Evolutionary conservation across 2,329 filamentous ascomycete species (phyloP), one percentile per base, ranked within the genome.

Genomic region (Onygenales sp.): DNA sequence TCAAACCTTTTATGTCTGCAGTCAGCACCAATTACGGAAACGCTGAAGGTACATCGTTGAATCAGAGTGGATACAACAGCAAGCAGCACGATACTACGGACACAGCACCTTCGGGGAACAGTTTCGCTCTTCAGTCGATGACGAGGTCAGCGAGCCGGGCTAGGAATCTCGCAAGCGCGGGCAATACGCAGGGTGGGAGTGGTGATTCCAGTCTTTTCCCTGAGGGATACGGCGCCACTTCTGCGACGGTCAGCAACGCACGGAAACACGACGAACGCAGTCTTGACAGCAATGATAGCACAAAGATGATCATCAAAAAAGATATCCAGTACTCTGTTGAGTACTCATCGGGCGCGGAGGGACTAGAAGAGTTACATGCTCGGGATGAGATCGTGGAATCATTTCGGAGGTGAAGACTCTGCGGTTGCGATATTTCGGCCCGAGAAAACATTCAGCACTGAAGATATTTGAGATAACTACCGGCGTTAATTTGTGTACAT

Each of bases 21-120:
- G 65, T 69, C 8, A 68, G 65, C 49, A 69, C 66, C 1, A 65
- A 67, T 36, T 69, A 69, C 39, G 66, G 66, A 4, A 67, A 63
- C 5, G 65, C 65, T 3, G 67, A 66, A 0, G 63, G 66, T 44
- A 61, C 62, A 4, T 32, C 27, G 7, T 11, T 47, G 42, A 21
- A 27, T 21, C 13, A 27, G 17, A 44, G 42, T 27, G 42, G 42
- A 27, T 14, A 10, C 31, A 14, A 34, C 8, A 8, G 21, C 31
- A 31, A 11, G 21, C 17, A 47, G 14, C 17, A 34, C 6, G 36
- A 39, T n/a, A 39, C 36, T n/a, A 39, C 42, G 13, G 42, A 44
- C 13, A 14, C 42, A 10, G 13, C 13, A 10, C 13, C 11, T 44
- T 44, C 42, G 42, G 17, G 11, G 13, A 44, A 44, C 17, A 44